Base-by-base conservation (phyloP, 192 early-diverging fungal genomes). In the Entomortierella lignicola region DNA sequence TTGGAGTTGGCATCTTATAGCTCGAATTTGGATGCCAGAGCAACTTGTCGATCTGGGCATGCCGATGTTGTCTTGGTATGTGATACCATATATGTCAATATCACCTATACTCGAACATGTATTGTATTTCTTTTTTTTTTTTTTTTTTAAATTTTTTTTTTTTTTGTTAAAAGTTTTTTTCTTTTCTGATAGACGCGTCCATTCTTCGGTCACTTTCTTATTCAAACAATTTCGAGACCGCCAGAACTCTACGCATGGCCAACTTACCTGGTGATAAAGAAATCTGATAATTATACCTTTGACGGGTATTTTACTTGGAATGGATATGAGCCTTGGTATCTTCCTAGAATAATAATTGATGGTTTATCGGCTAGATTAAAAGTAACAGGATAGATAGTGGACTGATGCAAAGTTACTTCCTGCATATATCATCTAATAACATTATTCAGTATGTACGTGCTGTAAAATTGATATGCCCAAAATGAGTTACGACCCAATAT, bases 101-200 rank as follows among this genome's bases (percentile, higher is more conserved):
- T 37, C 10, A 37, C 4, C 10, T 37, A 37, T n/a, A n/a, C 39
- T 6, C 44, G 20, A 20, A 20, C 44, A 20, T 47, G 15, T 11
- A 20, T 42, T 42, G 20, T 15, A 47, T 47, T 15, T 47, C 17
- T 47, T 20, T 39, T 39, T 20, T n/a, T 20, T 39, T 58, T 6
- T 20, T 41, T 41, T n/a, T n/a, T 58, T 58, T 61, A n/a, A 15
- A 43, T 29, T 29, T 42, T 1, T 25, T 8, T 29, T n/a, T 25
- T 44, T 61, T n/a, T 47, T 47, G 20, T 54, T 54, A 4, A 52
- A 15, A 21, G 34, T 60, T 44, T 50, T 43, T 27, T 52, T n/a
- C 0, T 11, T 31, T 3, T 20, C 5, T 20, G 2, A 47, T 20
- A 47, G 44, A 4, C 2, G 15, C 12, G 44, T 20, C 44, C 7